Evolutionary conservation across 805 yeast genomes (phyloP).

Genomic region (Novakomyces olei): DNA sequence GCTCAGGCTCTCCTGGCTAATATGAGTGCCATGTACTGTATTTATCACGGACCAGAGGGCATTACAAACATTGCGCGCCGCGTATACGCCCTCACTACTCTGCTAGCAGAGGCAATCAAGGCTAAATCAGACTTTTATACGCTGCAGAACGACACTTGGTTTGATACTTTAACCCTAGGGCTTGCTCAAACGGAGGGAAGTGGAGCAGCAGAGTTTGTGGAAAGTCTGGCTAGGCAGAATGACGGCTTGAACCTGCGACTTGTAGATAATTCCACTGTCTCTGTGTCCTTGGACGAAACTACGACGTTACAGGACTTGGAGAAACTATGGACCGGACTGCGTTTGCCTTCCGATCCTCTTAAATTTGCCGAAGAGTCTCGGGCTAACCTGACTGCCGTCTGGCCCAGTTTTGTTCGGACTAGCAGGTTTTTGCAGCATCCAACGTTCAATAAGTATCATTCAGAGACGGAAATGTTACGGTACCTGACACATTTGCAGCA

Average conservation of each 20-base stretch:
- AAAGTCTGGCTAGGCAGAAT: too few relatives aligned
- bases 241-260: slow-evolving; percentile 53
- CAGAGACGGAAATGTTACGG: slow-evolving; percentile 87
- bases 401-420: slow-evolving; percentile 14
- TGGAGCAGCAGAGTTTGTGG: slow-evolving; percentile 32
- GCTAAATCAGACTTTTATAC: slow-evolving; percentile 22
- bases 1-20: slow-evolving; percentile 94
- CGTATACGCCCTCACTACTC: slow-evolving; percentile 48
- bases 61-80: slow-evolving; percentile 54
- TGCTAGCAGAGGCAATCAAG: slow-evolving; percentile 40
- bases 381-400: slow-evolving; percentile 14
- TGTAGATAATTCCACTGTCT: slow-evolving; percentile 36
- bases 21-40: slow-evolving; percentile 86
- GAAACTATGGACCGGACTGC: too few relatives aligned
- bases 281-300: slow-evolving; percentile 82
- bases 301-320: slow-evolving; percentile 39
- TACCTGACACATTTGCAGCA: slow-evolving; percentile 66
- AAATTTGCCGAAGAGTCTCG: too few relatives aligned
- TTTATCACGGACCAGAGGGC: slow-evolving; percentile 87
- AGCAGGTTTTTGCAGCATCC: slow-evolving; percentile 31
- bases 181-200: slow-evolving; percentile 32
- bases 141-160: slow-evolving; percentile 41
- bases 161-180: slow-evolving; percentile 65
- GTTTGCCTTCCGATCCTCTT: too few relatives aligned
- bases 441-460: slow-evolving; percentile 71